A percentile compares a stretch with the other conserved stretches of the same genome.
phyloP scores from a whole-genome alignment of 1,284 basidiomycete species.

The Ustilago cynodontis region DNA sequence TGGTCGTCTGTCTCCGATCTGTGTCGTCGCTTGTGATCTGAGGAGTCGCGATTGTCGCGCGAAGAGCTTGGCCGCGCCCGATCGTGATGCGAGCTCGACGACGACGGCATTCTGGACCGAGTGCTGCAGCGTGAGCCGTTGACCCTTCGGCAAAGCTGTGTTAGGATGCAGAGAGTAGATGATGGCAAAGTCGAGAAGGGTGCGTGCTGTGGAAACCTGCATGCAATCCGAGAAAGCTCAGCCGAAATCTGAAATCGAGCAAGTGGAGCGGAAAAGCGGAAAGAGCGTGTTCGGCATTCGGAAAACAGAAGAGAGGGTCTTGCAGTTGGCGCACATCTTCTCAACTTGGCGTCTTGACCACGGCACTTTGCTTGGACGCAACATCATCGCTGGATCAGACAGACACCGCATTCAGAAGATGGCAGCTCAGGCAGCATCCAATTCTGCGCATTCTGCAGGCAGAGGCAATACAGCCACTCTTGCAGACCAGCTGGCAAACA shows the following conservation, averaged over 20 bases:
- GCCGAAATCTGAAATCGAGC: slow-evolving; percentile 1
- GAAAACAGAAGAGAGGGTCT: neutral
- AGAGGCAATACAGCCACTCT: slow-evolving; percentile 20
- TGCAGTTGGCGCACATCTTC: slow-evolving; percentile 5
- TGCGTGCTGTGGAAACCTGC: neutral
- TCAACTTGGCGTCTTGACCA: neutral
- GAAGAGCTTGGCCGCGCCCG: slow-evolving; percentile 25
- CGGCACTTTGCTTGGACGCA: neutral
- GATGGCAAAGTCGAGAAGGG: neutral
- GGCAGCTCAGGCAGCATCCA: slow-evolving; percentile 20
- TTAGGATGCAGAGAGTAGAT: slow-evolving; percentile 3
- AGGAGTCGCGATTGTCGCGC: slow-evolving; percentile 17
- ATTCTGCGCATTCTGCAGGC: slow-evolving; percentile 20
- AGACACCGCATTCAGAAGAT: slow-evolving; percentile 9
- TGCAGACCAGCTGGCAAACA: slow-evolving; percentile 34
- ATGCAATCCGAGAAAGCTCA: neutral
- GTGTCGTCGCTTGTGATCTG: slow-evolving; percentile 29
- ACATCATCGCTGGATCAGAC: neutral
- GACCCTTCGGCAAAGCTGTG: neutral
- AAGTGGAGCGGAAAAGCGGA: slow-evolving; percentile 7
- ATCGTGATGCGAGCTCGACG: slow-evolving; percentile 24
- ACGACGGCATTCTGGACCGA: slow-evolving; percentile 25
- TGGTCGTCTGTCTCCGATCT: slow-evolving; percentile 26
- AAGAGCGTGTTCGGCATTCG: slow-evolving; percentile 17
- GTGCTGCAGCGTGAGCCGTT: neutral